phyloP scores from a whole-genome alignment of 495 filamentous ascomycete species.

The Trichocladium uniseriatum region DNA sequence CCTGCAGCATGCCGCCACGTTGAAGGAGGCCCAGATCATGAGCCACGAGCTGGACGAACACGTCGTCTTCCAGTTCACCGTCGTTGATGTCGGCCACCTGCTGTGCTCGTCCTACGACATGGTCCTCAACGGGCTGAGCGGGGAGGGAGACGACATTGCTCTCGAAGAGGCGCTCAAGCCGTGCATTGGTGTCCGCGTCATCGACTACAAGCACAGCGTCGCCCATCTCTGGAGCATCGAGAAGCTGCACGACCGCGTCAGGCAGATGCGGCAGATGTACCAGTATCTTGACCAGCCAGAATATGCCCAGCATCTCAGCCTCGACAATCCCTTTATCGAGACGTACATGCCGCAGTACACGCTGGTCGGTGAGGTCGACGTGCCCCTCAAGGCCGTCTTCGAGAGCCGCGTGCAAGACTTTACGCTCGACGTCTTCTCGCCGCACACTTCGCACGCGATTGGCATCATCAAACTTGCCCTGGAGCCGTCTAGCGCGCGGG shows the following conservation, averaged over 20 bases:
- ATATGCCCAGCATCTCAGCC: slow-evolving; percentile 72
- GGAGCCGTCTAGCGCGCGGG: slow-evolving; percentile 88
- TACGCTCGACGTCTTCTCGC: slow-evolving; percentile 75
- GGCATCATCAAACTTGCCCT: slow-evolving; percentile 85
- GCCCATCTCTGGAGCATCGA: slow-evolving; percentile 91
- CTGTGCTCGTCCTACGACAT: slow-evolving; percentile 93
- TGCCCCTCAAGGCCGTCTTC: slow-evolving; percentile 88
- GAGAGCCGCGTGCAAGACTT: slow-evolving; percentile 94
- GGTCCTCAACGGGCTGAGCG: slow-evolving; percentile 85
- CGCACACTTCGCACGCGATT: slow-evolving; percentile 82
- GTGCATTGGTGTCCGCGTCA: slow-evolving; percentile 81
- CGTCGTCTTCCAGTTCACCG: slow-evolving; percentile 89
- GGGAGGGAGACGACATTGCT: slow-evolving; percentile 70
- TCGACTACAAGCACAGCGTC: slow-evolving; percentile 81
- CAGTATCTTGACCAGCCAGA: slow-evolving; percentile 93
- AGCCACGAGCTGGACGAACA: slow-evolving; percentile 93
- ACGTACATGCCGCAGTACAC: slow-evolving; percentile 85
- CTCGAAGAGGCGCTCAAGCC: slow-evolving; percentile 80
- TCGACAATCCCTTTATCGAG: slow-evolving; percentile 82
- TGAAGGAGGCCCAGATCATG: slow-evolving; percentile 97
- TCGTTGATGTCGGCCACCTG: slow-evolving; percentile 80
- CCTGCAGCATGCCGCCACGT: slow-evolving; percentile 69
- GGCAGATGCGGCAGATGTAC: slow-evolving; percentile 90
- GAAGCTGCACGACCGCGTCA: slow-evolving; percentile 78
- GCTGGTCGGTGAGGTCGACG: slow-evolving; percentile 85